Evolutionary conservation across 1,139 yeast species (phyloP).

Genomic region (Candida pseudoviswanathii): DNA sequence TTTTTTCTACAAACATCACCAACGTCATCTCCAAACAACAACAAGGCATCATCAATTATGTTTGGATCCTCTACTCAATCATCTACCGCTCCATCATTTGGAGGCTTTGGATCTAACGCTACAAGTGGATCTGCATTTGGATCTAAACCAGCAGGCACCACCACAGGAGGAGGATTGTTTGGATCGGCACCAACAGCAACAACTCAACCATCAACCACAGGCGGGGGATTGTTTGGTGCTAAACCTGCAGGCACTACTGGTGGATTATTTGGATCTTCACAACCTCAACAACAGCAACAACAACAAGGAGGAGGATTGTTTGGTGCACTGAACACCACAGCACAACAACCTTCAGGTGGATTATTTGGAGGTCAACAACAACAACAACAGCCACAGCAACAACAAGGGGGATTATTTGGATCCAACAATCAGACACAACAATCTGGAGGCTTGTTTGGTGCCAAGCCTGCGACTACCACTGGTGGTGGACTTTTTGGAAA

Average conservation of each 20-base stretch:
- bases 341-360: constrained; percentile 10
- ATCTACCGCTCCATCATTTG: constrained; percentile 18
- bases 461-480: constrained; percentile 13
- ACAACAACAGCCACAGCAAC: constrained; percentile 13
- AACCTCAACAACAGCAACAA: background rate
- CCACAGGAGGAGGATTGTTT: constrained; percentile 17
- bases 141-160: constrained; percentile 15
- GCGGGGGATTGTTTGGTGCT: constrained; percentile 27
- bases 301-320: constrained; percentile 19
- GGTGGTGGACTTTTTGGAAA: constrained; percentile 29
- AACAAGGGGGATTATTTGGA: constrained; percentile 27
- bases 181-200: constrained; percentile 14
- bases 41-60: constrained; percentile 14
- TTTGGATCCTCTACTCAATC: constrained; percentile 20
- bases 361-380: constrained; percentile 16
- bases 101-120: constrained; percentile 22
- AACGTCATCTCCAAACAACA: background rate
- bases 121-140: constrained; percentile 23
- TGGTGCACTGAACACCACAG: constrained; percentile 11
- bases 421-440: constrained; percentile 11
- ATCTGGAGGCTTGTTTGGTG: constrained; percentile 21
- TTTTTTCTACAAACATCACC: constrained; percentile 2
- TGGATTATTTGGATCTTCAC: constrained; percentile 19
- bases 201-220: constrained; percentile 10
- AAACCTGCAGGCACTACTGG: constrained; percentile 11